Percentiles rank a stretch among this genome's conserved stretches.
These are phyloP conservation scores for Bassia scoparia DNA, from an alignment of 148 eudicot species.

Conservation along the genomic window DNA sequence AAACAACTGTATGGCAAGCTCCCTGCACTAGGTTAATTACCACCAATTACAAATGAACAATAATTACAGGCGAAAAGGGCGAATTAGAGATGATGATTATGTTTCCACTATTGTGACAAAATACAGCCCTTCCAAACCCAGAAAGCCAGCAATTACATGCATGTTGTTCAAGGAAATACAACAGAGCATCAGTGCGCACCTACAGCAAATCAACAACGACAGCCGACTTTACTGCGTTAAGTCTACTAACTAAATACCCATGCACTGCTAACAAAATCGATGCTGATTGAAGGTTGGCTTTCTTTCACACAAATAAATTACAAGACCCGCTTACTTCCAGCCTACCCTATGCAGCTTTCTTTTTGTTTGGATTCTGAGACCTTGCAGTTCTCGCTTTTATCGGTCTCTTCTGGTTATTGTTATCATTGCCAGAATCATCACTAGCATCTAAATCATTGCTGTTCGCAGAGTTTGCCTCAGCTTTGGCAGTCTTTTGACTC, in stretches of 20 bases:
- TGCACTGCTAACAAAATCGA: neutral
- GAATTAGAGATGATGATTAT: neutral
- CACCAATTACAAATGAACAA: neutral
- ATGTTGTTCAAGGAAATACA: neutral
- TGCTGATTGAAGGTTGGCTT: slow-evolving; percentile 1
- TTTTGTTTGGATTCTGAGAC: slow-evolving; percentile 27
- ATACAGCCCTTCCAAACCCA: slow-evolving; percentile 4
- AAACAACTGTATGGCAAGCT: neutral
- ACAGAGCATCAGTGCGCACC: slow-evolving; percentile 9
- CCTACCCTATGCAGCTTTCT: slow-evolving; percentile 32
- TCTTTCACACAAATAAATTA: slow-evolving; percentile 3
- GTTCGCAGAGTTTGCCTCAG: slow-evolving; percentile 9
- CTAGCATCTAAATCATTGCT: slow-evolving; percentile 18
- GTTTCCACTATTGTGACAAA: neutral
- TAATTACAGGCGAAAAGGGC: too few species aligned
- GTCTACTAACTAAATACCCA: neutral
- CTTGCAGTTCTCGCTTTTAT: slow-evolving; percentile 18
- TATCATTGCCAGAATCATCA: slow-evolving; percentile 20
- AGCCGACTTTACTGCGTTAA: neutral
- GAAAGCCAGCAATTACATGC: neutral
- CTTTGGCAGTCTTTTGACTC: slow-evolving; percentile 20
- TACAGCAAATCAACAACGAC: neutral
- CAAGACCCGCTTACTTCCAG: neutral
- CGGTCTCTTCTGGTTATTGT: slow-evolving; percentile 22
- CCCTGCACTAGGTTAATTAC: neutral